Conservation (phyloP, 306 rosid species). For the Corylus heterophylla region DNA sequence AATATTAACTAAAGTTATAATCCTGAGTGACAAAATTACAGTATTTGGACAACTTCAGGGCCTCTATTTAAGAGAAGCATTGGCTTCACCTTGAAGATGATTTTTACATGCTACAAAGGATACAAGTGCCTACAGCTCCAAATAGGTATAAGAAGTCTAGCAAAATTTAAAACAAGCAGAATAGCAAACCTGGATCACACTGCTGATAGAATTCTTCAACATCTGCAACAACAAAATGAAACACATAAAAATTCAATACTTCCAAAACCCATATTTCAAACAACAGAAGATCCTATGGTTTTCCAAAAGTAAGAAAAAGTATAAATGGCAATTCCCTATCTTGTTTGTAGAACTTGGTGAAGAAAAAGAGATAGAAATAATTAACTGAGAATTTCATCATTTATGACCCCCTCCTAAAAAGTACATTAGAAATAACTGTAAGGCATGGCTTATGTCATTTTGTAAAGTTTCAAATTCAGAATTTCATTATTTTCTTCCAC, state of each 20-base stretch:
- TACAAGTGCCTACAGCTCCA: not conserved
- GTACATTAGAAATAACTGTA: not conserved
- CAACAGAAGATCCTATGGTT: not conserved
- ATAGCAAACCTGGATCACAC: slow-evolving; percentile 81
- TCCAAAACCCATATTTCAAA: not conserved
- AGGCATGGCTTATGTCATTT: not conserved
- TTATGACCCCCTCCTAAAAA: not conserved
- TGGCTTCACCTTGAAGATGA: not conserved
- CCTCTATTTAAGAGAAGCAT: not conserved
- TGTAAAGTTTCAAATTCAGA: not conserved
- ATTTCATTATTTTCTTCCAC: not conserved
- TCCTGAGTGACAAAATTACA: not conserved
- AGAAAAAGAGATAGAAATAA: not conserved
- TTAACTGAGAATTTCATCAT: not conserved
- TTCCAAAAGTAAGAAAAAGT: not conserved
- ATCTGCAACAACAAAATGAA: slow-evolving; percentile 52
- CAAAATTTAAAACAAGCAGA: not conserved
- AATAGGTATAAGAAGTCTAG: not conserved
- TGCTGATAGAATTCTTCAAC: slow-evolving; percentile 80
- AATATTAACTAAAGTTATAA: not conserved
- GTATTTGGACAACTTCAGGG: not conserved
- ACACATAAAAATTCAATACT: slow-evolving; percentile 25
- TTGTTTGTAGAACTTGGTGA: not conserved
- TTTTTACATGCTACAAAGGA: not conserved
- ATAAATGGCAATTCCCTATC: not conserved